Percentiles rank a stretch among this genome's conserved stretches.
phyloP scores from a whole-genome alignment of 2,329 filamentous ascomycete species.

The Cladosporium phlei region DNA sequence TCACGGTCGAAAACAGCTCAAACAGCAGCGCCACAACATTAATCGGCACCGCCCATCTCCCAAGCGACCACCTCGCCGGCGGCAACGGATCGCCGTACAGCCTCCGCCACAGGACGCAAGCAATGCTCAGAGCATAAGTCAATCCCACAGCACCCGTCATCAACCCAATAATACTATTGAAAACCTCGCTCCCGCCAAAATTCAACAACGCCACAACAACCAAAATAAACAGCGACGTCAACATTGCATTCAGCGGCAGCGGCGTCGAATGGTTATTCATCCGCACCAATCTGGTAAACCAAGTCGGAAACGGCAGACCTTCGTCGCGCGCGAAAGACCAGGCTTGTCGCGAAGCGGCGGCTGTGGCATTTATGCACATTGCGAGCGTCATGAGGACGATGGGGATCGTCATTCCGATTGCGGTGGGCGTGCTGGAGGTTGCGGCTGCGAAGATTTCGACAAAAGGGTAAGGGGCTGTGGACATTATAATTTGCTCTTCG shows the following conservation, averaged over 20 bases:
- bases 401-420: conserved; percentile 31
- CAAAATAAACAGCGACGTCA: conserved; percentile 21
- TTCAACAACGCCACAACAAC: conserved; percentile 30
- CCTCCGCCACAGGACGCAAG: conserved; percentile 24
- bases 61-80: conserved; percentile 23
- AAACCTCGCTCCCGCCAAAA: conserved; percentile 36
- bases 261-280: conserved; percentile 23
- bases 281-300: conserved; percentile 21
- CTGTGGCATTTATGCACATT: conserved; percentile 35
- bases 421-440: conserved; percentile 31
- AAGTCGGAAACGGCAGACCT: conserved; percentile 36
- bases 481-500: conserved; percentile 15
- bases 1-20: conserved; percentile 20
- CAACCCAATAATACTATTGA: conserved; percentile 41
- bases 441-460: conserved; percentile 35
- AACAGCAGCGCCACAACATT: conserved; percentile 24
- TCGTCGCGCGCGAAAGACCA: conserved; percentile 42
- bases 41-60: conserved; percentile 17
- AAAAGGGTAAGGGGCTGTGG: conserved; percentile 30
- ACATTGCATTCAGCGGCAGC: conserved; percentile 28
- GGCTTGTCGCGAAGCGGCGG: conserved; percentile 39
- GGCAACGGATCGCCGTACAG: conserved; percentile 23
- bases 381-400: conserved; percentile 38
- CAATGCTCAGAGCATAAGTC: conserved; percentile 26
- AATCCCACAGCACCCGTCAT: conserved; percentile 34